Percentiles rank a stretch among this genome's conserved stretches.
These are phyloP conservation scores for Linnemannia exigua DNA, from an alignment of 192 early-diverging fungal species.

Conservation along the genomic window DNA sequence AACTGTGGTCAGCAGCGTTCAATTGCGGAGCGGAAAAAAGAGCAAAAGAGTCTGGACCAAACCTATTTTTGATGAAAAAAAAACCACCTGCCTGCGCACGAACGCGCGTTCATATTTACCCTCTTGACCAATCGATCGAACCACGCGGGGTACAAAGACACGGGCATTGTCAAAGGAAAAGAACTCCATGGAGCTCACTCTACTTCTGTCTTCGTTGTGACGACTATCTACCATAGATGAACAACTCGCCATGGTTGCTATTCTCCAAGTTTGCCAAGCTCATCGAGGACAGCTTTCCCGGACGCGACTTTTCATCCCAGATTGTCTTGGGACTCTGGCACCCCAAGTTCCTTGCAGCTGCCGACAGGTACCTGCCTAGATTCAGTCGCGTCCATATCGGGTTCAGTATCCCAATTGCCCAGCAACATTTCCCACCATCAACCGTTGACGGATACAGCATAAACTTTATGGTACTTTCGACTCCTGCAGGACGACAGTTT, in stretches of 20 bases:
- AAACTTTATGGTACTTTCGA: conserved; percentile 55
- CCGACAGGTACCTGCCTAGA: conserved; percentile 55
- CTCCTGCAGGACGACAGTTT: conserved; percentile 58
- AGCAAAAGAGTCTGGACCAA: neutral
- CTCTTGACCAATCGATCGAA: conserved; percentile 19
- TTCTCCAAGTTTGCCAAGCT: conserved; percentile 42
- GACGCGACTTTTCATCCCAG: conserved; percentile 58
- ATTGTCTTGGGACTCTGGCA: conserved; percentile 70
- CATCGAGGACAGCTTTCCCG: conserved; percentile 46
- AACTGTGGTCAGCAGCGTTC: neutral
- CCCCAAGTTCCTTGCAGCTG: conserved; percentile 62
- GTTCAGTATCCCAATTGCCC: conserved; percentile 58
- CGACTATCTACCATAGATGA: conserved; percentile 22
- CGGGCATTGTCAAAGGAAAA: neutral
- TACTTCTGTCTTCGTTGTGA: neutral
- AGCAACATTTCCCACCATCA: conserved; percentile 53
- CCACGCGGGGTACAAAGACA: neutral
- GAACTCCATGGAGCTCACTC: neutral
- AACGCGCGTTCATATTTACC: conserved; percentile 11
- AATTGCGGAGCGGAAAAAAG: neutral
- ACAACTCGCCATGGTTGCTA: conserved; percentile 42
- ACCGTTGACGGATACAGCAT: conserved; percentile 61
- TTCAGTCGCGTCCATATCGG: conserved; percentile 68
- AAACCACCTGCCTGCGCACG: neutral
- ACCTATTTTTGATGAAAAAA: neutral